Evolutionary conservation across 768 basidiomycete genomes (phyloP), one percentile per base, ranked within the genome.

Genomic region (Antrodiella citrinella): DNA sequence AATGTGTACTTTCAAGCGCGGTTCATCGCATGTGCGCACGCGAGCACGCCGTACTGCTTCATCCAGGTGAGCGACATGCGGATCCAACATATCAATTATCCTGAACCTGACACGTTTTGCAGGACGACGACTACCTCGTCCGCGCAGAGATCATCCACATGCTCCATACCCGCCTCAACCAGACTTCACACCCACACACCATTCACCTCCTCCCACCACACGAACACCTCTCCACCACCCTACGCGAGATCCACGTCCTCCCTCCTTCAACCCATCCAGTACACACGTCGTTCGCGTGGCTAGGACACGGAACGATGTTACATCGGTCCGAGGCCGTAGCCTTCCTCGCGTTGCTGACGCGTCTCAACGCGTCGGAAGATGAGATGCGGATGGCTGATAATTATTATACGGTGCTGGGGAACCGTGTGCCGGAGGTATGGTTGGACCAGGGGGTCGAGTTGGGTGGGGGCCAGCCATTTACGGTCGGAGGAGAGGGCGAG

Each of bases 101-200:
- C 23, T 26, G 25, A 20, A 50, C 11, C 51, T 38, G 39, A 51
- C 44, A 10, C 22, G 5, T 19, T n/a, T 47, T 22, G 10, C 51
- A 84, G 83, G 84, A 86, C 57, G 84, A 86, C 57, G 84, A 84
- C 62, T 85, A 78, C 59, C 67, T 85, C 19, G 60, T 86, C 44
- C 62, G 68, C 24, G 77, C 84, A 5, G 76, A 81, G 54, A 69
- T 82, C 25, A 74, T 85, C 51, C 67, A 67, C 26, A 60, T 75
- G 0, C 67, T 85, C n/a, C 71, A 72, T 3, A 52, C 66, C 25
- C 70, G 74, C 44, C 65, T 77, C 47, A 35, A 52, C 51, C 22
- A 66, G 60, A 7, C 43, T 13, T 51, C 51, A 10, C 46, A 56
- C 15, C 47, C 53, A 1, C 53, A 61, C 10, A 59, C 64, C 10